phyloP scores from a whole-genome alignment of 2,329 filamentous ascomycete species.

The Fusarium secorum region DNA sequence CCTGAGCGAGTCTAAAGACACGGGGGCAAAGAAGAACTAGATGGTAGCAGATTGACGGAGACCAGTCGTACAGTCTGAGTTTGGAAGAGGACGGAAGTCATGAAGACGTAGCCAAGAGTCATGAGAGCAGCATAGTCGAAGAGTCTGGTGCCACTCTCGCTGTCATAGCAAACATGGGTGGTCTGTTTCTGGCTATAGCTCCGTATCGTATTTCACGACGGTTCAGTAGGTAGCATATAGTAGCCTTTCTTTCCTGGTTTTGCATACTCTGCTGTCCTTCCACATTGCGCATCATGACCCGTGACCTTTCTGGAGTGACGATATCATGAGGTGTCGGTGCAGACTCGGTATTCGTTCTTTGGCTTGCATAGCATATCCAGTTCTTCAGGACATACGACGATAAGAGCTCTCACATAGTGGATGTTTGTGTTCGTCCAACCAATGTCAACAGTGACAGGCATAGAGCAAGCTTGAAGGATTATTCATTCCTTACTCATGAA shows the following conservation, averaged over 20 bases:
- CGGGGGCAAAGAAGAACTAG: conserved; percentile 48
- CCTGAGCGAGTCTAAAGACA: conserved; percentile 53
- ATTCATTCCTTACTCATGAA: conserved; percentile 9
- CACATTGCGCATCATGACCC: background rate
- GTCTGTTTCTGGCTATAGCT: conserved; percentile 21
- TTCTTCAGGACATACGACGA: background rate
- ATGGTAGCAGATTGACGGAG: background rate
- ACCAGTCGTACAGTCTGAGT: background rate
- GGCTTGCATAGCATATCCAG: background rate
- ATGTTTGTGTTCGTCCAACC: background rate
- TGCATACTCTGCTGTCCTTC: background rate
- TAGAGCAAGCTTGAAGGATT: background rate
- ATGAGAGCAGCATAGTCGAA: conserved; percentile 11
- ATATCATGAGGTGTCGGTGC: background rate
- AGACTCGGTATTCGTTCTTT: background rate
- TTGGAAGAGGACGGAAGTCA: background rate
- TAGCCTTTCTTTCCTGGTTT: conserved; percentile 34
- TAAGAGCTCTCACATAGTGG: no score
- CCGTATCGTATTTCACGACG: conserved; percentile 8
- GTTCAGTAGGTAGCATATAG: conserved; percentile 34
- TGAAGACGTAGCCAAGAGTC: background rate
- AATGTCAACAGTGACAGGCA: background rate
- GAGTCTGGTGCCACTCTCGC: conserved; percentile 9
- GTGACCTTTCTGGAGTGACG: background rate
- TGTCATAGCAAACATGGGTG: conserved; percentile 8